Evolutionary conservation across 805 yeast genomes (phyloP).

Genomic region (Ogataea degrootiae): DNA sequence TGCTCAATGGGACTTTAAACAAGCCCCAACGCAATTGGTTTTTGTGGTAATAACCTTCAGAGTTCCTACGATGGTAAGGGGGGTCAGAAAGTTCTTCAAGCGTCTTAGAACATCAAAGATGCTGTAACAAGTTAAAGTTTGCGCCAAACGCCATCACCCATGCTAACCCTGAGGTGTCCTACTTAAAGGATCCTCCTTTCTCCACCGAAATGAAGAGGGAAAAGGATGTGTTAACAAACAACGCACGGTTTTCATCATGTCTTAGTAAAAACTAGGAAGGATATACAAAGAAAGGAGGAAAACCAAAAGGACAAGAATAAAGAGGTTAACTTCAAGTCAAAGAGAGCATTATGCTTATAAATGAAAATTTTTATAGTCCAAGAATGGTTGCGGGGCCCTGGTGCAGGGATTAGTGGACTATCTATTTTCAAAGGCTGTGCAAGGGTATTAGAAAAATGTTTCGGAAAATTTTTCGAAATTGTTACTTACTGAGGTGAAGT

Average conservation of each 20-base stretch:
- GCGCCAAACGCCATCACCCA: conserved; percentile 33
- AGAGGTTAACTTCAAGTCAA: background rate
- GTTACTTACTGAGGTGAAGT: background rate
- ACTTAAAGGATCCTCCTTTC: conserved; percentile 10
- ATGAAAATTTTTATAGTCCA: background rate
- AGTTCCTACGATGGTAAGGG: conserved; percentile 1
- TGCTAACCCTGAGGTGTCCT: conserved; percentile 21
- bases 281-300: conserved; percentile 36
- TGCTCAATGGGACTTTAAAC: too few species aligned
- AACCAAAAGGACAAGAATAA: background rate
- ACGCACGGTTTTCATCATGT: conserved; percentile 61
- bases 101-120: conserved; percentile 23
- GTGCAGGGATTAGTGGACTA: too few species aligned
- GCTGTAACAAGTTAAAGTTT: conserved; percentile 30
- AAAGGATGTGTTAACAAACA: conserved; percentile 32
- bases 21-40: background rate
- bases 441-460: background rate
- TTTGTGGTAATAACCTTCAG: conserved; percentile 5
- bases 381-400: too few species aligned
- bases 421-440: background rate
- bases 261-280: conserved; percentile 64
- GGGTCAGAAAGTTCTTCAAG: conserved; percentile 31
- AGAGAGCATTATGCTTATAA: background rate
- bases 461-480: conserved; percentile 14
- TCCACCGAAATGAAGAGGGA: conserved; percentile 20